These are phyloP conservation scores for Chlorella sp. DNA, from an alignment of 139 green algal species.

Conservation along the genomic window DNA sequence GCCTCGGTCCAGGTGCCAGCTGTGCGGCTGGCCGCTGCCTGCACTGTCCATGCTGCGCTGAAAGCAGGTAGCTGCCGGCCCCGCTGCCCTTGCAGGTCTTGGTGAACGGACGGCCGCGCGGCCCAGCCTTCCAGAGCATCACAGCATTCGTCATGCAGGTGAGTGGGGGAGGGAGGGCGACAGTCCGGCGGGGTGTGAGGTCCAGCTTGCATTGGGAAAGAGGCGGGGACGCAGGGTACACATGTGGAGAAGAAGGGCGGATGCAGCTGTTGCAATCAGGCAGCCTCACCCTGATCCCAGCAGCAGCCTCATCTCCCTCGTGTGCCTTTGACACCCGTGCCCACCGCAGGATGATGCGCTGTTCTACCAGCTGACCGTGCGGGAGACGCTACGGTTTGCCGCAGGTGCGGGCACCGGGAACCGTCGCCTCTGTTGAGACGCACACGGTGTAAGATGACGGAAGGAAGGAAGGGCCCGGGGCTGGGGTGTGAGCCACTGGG, in stretches of 20 bases:
- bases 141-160: slow-evolving; percentile 14
- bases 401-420: slow-evolving; percentile 38
- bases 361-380: slow-evolving; percentile 65
- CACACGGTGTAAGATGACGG: too few species aligned
- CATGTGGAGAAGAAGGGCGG: neutral
- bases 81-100: neutral
- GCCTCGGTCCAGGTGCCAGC: too few species aligned
- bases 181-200: too few species aligned
- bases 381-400: slow-evolving; percentile 67
- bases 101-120: slow-evolving; percentile 2
- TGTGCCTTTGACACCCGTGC: neutral
- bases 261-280: neutral
- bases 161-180: neutral
- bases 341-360: slow-evolving; percentile 64
- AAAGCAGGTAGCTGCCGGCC: too few species aligned
- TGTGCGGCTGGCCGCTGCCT: too few species aligned
- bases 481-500: too few species aligned
- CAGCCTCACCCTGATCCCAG: neutral
- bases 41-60: too few species aligned
- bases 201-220: too few species aligned
- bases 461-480: too few species aligned
- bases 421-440: too few species aligned
- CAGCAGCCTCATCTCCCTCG: too few species aligned
- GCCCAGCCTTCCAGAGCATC: slow-evolving; percentile 8
- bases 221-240: too few species aligned